Percentiles rank a stretch among this genome's conserved stretches.
These are phyloP conservation scores for Ganoderma lucidum DNA, from an alignment of 1,284 basidiomycete species.

Conservation along the genomic window DNA sequence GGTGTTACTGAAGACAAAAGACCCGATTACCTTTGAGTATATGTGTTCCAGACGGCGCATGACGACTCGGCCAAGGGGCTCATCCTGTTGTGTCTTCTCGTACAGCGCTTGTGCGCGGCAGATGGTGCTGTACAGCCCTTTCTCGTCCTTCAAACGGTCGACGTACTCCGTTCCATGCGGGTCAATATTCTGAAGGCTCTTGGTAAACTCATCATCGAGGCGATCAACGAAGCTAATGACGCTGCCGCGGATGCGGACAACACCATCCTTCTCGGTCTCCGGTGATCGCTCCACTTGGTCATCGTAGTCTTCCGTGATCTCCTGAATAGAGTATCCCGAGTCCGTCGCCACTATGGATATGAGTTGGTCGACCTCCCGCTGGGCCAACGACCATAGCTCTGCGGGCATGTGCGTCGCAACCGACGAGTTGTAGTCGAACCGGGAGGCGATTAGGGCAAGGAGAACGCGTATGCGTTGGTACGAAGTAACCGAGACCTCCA, in stretches of 20 bases:
- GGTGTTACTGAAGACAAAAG: conserved; percentile 9
- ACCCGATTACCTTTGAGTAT: conserved; percentile 85
- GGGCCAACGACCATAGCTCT: conserved; percentile 91
- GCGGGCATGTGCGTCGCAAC: conserved; percentile 89
- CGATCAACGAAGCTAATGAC: conserved; percentile 96
- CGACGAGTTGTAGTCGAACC: conserved; percentile 97
- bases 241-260: conserved; percentile 88
- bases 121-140: conserved; percentile 93
- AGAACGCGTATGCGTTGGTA: conserved; percentile 97
- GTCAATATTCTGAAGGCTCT: conserved; percentile 97
- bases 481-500: conserved; percentile 85
- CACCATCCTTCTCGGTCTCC: conserved; percentile 67
- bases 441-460: conserved; percentile 91
- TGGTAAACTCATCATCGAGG: conserved; percentile 98
- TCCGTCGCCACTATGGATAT: conserved; percentile 81
- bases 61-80: conserved; percentile 87
- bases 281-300: conserved; percentile 90
- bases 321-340: conserved; percentile 84
- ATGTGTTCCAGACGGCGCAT: conserved; percentile 98
- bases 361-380: conserved; percentile 90
- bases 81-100: conserved; percentile 79
- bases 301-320: conserved; percentile 92
- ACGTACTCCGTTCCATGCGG: conserved; percentile 99
- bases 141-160: conserved; percentile 95
- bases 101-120: conserved; percentile 93